Evolutionary conservation across 2,329 filamentous ascomycete genomes (phyloP).

Genomic region (Aspergillus sp.): DNA sequence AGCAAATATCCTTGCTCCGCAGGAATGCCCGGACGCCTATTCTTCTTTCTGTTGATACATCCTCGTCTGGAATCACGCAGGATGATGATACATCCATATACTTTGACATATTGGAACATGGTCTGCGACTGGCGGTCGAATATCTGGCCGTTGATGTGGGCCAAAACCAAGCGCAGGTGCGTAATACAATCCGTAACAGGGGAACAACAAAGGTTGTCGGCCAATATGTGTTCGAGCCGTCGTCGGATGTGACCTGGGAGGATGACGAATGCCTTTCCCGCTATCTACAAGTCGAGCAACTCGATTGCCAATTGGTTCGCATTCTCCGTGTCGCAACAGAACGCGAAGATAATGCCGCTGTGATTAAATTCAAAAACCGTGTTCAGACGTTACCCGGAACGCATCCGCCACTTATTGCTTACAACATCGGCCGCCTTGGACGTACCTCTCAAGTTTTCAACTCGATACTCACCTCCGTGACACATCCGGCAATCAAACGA

Average conservation of each 20-base stretch:
- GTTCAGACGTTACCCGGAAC: constrained; percentile 25
- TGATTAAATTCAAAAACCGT: constrained; percentile 31
- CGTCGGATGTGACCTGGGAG: constrained; percentile 26
- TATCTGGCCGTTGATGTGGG: constrained; percentile 34
- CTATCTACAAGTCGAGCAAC: constrained; percentile 29
- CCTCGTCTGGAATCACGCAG: constrained; percentile 10
- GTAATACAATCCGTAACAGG: constrained; percentile 24
- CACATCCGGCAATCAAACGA: constrained; percentile 30
- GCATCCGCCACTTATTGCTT: constrained; percentile 32
- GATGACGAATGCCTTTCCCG: constrained; percentile 25
- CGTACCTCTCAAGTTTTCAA: constrained; percentile 42
- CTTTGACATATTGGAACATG: constrained; percentile 33
- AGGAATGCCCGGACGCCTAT: constrained; percentile 52
- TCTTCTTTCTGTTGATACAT: constrained; percentile 49
- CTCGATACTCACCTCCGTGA: constrained; percentile 35
- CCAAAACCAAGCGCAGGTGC: constrained; percentile 21
- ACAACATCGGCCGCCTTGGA: constrained; percentile 34
- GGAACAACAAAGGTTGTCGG: constrained; percentile 38
- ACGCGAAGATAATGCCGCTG: constrained; percentile 32
- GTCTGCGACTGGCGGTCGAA: constrained; percentile 35
- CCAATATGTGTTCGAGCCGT: constrained; percentile 27
- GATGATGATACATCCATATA: constrained; percentile 16
- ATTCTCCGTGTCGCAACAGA: constrained; percentile 29
- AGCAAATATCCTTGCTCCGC: constrained; percentile 52
- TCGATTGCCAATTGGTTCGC: constrained; percentile 35